Base-by-base conservation (phyloP, 257 asterid genomes). In the Solanum virginianum region DNA sequence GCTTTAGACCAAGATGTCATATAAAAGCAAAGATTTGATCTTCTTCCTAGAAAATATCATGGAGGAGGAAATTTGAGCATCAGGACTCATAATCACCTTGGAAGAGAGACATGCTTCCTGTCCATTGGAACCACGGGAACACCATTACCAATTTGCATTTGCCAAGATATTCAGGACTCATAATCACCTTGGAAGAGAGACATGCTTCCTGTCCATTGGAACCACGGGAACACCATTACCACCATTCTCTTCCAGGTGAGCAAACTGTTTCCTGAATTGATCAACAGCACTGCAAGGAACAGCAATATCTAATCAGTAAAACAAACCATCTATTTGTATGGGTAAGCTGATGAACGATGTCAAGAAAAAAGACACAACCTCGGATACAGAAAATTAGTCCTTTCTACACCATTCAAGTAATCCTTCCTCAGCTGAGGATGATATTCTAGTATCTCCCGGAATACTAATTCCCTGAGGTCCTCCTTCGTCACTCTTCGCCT, bases 351-450 rank as follows among this genome's bases (percentile, higher is more conserved):
- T 63, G 71, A 22, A 72, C 41, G 74, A 63, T 17, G 20, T 51
- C 81, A 16, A 74, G 57, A 56, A 83, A 87, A 20, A 74, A 51
- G 5, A 57, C n/a, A 63, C 24, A 59, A 94, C 98, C 98, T 94
- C 7, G 97, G 98, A 87, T 94, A 94, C 53, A 92, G 91, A 85
- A 91, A 94, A 77, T 89, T 92, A 54, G 97, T 87, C 89, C 94
- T 87, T 88, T 91, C 97, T 70, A 89, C 82, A 72, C 98, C 98
- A 81, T 91, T 92, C 85, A 92, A 63, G 88, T 92, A 91, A 89
- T 94, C 98, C 89, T 93, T 90, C 89, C 90, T 90, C 77, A 93
- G 92, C 91, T 93, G 98, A 85, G 97, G 98, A 90, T 94, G 97
- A 86, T 94, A 93, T 86, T 94, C 98, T 20, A 94, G 90, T 85